Base-by-base conservation (phyloP, 164 flowering plant species). In the Aristolochia californica region DNA sequence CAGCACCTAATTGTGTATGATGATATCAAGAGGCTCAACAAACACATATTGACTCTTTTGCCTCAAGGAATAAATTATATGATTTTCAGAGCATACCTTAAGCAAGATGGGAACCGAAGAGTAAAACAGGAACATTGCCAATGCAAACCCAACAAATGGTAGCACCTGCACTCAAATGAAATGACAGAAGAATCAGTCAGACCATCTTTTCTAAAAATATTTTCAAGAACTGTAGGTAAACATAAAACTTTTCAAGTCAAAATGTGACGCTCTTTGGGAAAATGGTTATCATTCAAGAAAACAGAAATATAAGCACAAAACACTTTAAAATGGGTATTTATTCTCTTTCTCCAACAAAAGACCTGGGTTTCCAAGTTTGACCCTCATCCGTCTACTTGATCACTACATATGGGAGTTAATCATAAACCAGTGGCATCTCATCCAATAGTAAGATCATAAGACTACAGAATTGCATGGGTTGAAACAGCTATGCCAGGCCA, bases 111-210 rank as follows among this genome's bases (percentile, higher is more conserved):
- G 96, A 40, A 91, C 96, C 25, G 70, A 69, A 17, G 98, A 86
- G 81, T 91, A 91, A 62, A 88, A 88, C 38, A 85, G 65, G 72
- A 91, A 91, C 96, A 91, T 86, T 11, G 98, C 93, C 48, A 73
- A 59, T 14, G 96, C 75, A 70, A 80, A 88, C 70, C 98, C 95
- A 61, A 77, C 34, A 62, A 84, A 91, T 5, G 77, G 98, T 59
- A 84, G 72, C 38, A 75, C 77, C 96, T 88, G 82, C 56, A 72
- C 14, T n/a, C 14, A 56, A 60, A 54, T n/a, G 16, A 11, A 59
- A 16, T 9, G 12, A 61, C 48, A 11, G 15, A 11, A 52, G 7
- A 9, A 13, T 11, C 34, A 50, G 55, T 55, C 24, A 18, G 54
- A 11, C 53, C 24, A 15, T 17, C 13, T 13, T 25, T 17, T 2